These are phyloP conservation scores for Auriculariales sp. DNA, from an alignment of 768 basidiomycete species.

Conservation along the genomic window DNA sequence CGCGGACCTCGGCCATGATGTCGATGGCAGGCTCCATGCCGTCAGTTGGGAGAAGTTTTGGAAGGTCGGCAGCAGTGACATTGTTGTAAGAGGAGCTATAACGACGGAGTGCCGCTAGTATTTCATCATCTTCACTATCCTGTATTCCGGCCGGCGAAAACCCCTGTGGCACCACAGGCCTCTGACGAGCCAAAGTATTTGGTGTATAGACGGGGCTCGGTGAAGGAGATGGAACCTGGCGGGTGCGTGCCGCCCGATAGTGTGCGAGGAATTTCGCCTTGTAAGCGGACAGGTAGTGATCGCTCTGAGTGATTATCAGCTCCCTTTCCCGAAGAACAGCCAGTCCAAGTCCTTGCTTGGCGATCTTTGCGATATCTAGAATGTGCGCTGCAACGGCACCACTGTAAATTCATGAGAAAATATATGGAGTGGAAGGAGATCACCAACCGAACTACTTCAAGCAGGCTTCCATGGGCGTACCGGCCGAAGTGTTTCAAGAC, in stretches of 20 bases:
- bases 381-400: constrained; percentile 36
- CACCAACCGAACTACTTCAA: constrained; percentile 32
- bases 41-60: constrained; percentile 36
- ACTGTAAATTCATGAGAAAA: constrained; percentile 17
- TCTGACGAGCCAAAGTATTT: no score
- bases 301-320: constrained; percentile 10
- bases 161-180: no score
- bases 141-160: no score
- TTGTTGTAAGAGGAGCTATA: no score
- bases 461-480: constrained; percentile 38
- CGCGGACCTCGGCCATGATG: constrained; percentile 61
- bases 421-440: background rate
- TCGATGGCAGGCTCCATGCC: constrained; percentile 33
- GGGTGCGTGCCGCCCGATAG: background rate
- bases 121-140: no score
- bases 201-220: no score
- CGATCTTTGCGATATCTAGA: constrained; percentile 16
- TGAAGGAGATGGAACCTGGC: constrained; percentile 13
- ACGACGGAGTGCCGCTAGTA: no score
- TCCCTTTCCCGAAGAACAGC: background rate
- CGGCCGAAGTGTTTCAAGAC: constrained; percentile 34
- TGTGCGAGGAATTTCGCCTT: constrained; percentile 5
- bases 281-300: constrained; percentile 5
- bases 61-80: constrained; percentile 25
- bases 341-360: constrained; percentile 16